Evolutionary conservation across 2,329 filamentous ascomycete species (phyloP).

Genomic region (Paecilomyces dactylethromorphus): DNA sequence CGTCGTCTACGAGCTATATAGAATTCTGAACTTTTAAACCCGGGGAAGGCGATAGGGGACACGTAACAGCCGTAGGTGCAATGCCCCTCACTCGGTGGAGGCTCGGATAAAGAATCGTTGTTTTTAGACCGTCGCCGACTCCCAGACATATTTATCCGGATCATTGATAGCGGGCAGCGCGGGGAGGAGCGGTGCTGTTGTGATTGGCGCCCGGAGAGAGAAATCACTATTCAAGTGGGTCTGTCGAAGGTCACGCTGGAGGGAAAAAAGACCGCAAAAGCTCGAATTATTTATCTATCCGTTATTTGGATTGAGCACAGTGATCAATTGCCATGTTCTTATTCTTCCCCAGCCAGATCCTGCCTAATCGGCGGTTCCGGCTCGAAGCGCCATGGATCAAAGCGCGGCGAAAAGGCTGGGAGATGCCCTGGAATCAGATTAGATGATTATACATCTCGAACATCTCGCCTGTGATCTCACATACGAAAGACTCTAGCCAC

Average conservation of each 20-base stretch:
- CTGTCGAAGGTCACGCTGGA: neutral
- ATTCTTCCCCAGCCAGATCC: neutral
- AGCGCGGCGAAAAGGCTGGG: neutral
- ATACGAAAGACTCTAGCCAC: too few species aligned
- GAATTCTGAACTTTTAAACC: neutral
- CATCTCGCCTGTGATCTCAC: too few species aligned
- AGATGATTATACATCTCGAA: too few species aligned
- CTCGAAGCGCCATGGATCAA: neutral
- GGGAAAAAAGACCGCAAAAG: neutral
- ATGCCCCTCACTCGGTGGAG: neutral
- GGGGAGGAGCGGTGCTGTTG: neutral
- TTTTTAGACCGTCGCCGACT: neutral
- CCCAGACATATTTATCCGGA: neutral
- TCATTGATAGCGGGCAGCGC: neutral
- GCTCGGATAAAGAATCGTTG: neutral
- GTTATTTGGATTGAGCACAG: too few species aligned
- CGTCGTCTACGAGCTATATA: neutral
- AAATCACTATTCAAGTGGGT: neutral
- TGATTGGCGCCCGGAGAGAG: neutral
- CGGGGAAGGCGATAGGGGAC: neutral
- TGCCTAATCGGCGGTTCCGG: neutral
- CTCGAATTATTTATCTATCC: neutral
- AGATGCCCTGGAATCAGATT: too few species aligned
- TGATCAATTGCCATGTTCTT: neutral
- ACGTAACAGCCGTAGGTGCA: neutral